These are phyloP conservation scores for Zopfia rhizophila DNA, from an alignment of 2,329 filamentous ascomycete species.

Conservation along the genomic window DNA sequence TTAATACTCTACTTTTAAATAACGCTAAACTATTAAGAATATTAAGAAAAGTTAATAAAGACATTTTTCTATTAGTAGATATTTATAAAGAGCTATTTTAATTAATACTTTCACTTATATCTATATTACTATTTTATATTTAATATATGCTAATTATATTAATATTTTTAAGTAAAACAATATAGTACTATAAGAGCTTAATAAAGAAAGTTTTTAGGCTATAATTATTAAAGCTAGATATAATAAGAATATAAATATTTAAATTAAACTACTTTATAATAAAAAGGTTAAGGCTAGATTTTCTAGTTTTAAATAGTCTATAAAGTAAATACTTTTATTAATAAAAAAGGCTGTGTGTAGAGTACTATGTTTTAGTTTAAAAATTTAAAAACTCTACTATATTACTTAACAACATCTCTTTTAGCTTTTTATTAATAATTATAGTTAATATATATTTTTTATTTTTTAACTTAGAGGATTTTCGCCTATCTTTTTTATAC, in stretches of 20 bases:
- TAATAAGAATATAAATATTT: constrained; percentile 24
- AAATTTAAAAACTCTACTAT: constrained; percentile 81
- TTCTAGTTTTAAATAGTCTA: no score
- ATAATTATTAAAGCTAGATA: constrained; percentile 19
- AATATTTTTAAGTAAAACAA: constrained; percentile 28
- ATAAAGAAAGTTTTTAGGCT: constrained; percentile 22
- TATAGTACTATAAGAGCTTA: constrained; percentile 20
- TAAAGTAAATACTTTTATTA: no score
- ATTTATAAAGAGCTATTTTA: constrained; percentile 17
- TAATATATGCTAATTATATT: constrained; percentile 16
- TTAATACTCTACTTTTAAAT: constrained; percentile 78
- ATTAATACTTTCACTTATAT: constrained; percentile 9
- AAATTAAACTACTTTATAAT: no score
- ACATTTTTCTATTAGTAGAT: constrained; percentile 62
- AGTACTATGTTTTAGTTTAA: no score
- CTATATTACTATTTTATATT: not conserved
- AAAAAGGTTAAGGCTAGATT: no score
- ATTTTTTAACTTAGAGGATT: constrained; percentile 14
- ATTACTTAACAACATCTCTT: constrained; percentile 71
- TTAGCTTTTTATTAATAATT: constrained; percentile 73
- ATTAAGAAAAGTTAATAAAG: constrained; percentile 80
- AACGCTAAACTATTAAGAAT: constrained; percentile 82
- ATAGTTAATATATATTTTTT: constrained; percentile 63
- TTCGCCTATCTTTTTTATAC: constrained; percentile 21
- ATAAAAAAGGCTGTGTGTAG: no score